A percentile compares a stretch with the other conserved stretches of the same genome.
Conservation (phyloP, 176 grass and related monocot genomes). For the Eremochloa ophiuroides region DNA sequence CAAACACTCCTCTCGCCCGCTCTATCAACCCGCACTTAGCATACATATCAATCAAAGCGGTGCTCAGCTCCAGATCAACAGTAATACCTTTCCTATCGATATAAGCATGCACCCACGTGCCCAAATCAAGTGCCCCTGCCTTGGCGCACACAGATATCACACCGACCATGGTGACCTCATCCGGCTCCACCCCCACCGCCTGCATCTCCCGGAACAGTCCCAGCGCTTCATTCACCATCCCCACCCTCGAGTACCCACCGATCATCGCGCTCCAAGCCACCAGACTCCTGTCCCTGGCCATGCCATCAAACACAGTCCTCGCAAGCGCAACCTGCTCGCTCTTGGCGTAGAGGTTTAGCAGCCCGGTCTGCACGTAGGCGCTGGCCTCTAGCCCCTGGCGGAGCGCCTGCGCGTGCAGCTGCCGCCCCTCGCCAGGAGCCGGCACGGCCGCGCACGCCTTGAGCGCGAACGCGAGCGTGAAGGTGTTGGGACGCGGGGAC, state of each 20-base stretch:
- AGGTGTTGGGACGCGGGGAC: conserved; percentile 43
- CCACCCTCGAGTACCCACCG: conserved; percentile 51
- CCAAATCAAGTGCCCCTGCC: conserved; percentile 61
- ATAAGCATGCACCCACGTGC: conserved; percentile 73
- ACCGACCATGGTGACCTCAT: conserved; percentile 71
- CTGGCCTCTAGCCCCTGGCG: conserved; percentile 43
- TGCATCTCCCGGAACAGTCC: conserved; percentile 67
- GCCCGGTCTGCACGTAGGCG: conserved; percentile 54
- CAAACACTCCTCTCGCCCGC: conserved; percentile 45
- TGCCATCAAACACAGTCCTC: conserved; percentile 52
- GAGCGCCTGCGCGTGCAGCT: conserved; percentile 59
- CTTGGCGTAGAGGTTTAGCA: conserved; percentile 60
- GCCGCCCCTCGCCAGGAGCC: conserved; percentile 38
- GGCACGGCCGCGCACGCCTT: conserved; percentile 46
- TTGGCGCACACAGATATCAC: conserved; percentile 69
- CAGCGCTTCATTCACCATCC: conserved; percentile 53
- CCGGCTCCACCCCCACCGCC: conserved; percentile 29
- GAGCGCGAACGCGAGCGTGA: conserved; percentile 58
- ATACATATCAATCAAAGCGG: conserved; percentile 73
- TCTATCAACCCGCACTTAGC: conserved; percentile 64
- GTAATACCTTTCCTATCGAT: conserved; percentile 56
- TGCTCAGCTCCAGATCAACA: conserved; percentile 66
- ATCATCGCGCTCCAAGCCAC: conserved; percentile 70
- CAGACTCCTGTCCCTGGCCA: conserved; percentile 37
- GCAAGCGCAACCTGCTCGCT: conserved; percentile 51